phyloP scores from a whole-genome alignment of 345 rosid species.

The Melaleuca alternifolia region DNA sequence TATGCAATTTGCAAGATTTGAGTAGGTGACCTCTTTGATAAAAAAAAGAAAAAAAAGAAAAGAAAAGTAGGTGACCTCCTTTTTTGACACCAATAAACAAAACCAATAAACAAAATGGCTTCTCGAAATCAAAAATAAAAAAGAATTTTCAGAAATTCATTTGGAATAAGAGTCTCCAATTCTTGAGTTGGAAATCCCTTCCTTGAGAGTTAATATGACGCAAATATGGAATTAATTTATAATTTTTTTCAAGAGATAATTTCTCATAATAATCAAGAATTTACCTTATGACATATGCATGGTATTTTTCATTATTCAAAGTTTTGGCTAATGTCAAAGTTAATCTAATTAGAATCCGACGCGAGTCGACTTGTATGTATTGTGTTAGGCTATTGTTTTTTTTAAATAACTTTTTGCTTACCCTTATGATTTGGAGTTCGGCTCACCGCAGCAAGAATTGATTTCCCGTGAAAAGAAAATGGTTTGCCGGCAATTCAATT shows the following conservation, averaged over 20 bases:
- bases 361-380: background rate
- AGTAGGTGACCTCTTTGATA: background rate
- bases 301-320: background rate
- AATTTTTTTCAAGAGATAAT: background rate
- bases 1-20: background rate
- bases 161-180: too few species aligned
- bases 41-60: too few species aligned
- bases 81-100: too few species aligned
- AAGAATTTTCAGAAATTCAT: too few species aligned
- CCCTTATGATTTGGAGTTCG: background rate
- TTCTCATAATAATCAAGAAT: background rate
- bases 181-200: too few species aligned
- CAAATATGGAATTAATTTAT: background rate
- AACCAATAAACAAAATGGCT: too few species aligned
- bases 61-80: too few species aligned
- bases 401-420: too few species aligned
- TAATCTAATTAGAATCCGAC: background rate
- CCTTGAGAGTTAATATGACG: background rate
- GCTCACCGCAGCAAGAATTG: background rate
- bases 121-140: too few species aligned
- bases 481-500: background rate
- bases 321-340: background rate
- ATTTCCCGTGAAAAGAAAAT: background rate
- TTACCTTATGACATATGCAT: background rate
- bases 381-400: too few species aligned